Evolutionary conservation across 352 stramenopile species (phyloP), one percentile per base, ranked within the genome.

Genomic region (Globisporangium megalacanthum): DNA sequence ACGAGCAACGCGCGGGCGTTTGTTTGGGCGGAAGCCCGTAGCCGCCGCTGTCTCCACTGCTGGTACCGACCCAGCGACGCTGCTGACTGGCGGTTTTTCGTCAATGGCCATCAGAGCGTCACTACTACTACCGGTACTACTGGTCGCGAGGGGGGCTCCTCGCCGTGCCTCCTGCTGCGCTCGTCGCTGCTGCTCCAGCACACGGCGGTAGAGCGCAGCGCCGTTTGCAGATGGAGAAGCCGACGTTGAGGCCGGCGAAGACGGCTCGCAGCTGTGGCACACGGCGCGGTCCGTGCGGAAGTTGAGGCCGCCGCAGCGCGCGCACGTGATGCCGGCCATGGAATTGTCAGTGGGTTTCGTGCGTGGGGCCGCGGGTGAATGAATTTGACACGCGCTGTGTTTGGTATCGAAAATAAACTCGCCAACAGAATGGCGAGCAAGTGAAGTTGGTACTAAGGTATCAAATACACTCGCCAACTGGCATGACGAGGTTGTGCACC

Each of bases 291-390:
- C 47, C 22, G 36, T 39, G 33, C 45, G 64, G 42, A 68, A 68
- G 36, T 68, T 68, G 17, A 68, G 48, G 14, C 62, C 49, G 3
- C 58, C 58, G 48, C 62, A 68, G 33, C 33, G 36, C 1, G 44
- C 17, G 57, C 62, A 68, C 33, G 52, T 61, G 51, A 68, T 68
- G 49, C 41, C 25, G 25, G 25, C 25, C 25, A 29, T 29, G 25
- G 25, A 29, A 29, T 29, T 29, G 25, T 29, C 25, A 29, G 25
- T 4, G 4, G 25, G 25, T 29, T 29, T 29, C 25, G 25, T 29
- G 25, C 25, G 25, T 29, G 25, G 25, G 25, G 25, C 25, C 25
- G 25, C 25, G 25, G 25, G 25, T 29, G 25, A 29, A 29, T 29
- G 25, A 29, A 29, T 29, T 29, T 29, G 25, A 29, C 25, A 29